Conservation (phyloP, 495 filamentous ascomycete genomes). For the Annulohypoxylon stygium region DNA sequence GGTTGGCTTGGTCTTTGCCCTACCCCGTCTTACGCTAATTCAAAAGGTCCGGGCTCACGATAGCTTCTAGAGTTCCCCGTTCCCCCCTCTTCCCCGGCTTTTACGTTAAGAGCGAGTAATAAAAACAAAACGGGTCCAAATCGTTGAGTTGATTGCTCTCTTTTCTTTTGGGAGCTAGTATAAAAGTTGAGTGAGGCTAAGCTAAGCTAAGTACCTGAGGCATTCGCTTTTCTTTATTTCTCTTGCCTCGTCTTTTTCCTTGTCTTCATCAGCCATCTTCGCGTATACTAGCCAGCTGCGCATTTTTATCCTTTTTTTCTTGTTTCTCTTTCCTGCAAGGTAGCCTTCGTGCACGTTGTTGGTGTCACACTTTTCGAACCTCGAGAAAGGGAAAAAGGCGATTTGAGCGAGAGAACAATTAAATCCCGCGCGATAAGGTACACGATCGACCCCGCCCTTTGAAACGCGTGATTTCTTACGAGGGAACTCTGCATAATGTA, state of each 20-base stretch:
- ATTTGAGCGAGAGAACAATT: constrained; percentile 6
- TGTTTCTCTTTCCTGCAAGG: constrained; percentile 5
- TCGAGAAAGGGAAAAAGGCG: not conserved
- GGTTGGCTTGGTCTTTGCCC: constrained; percentile 1
- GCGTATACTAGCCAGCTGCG: constrained; percentile 28
- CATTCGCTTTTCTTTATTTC: constrained; percentile 3
- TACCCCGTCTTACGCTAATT: constrained; percentile 18
- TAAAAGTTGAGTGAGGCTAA: constrained; percentile 8
- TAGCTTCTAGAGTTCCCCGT: constrained; percentile 22
- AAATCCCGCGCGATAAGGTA: constrained; percentile 42
- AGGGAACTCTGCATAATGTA: constrained; percentile 38
- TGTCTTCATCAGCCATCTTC: constrained; percentile 17
- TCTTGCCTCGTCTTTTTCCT: constrained; percentile 14
- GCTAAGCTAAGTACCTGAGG: constrained; percentile 10
- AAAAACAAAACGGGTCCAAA: not conserved
- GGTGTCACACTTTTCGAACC: constrained; percentile 25
- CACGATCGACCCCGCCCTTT: constrained; percentile 31
- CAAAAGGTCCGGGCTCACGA: constrained; percentile 36
- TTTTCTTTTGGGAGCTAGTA: not conserved
- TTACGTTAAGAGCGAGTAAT: not conserved
- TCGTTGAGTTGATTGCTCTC: not conserved
- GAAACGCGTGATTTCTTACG: constrained; percentile 38
- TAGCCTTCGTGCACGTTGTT: constrained; percentile 10
- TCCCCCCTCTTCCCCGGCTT: not conserved
- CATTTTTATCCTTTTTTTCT: constrained; percentile 5